Evolutionary conservation across 2,329 filamentous ascomycete species (phyloP).

Genomic region (Metarhizium humberi): DNA sequence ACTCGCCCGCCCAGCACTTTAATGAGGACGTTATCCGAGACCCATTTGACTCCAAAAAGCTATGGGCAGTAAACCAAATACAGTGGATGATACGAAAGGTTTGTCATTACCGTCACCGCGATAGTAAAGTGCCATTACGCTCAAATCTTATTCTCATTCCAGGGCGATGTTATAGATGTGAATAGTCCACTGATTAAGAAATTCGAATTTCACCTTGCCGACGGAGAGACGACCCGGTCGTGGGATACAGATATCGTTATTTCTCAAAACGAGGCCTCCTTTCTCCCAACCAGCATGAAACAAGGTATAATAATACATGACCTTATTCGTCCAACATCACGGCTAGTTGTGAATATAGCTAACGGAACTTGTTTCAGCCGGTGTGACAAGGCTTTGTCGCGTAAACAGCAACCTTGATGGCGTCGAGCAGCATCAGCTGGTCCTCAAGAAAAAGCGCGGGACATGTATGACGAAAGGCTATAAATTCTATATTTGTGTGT

Average conservation of each 20-base stretch:
- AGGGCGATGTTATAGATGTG: slow-evolving; percentile 31
- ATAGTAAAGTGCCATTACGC: background rate
- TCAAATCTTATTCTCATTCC: background rate
- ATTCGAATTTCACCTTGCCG: slow-evolving; percentile 24
- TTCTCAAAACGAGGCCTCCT: slow-evolving; percentile 26
- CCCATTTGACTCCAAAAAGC: slow-evolving; percentile 15
- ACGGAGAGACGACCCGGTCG: slow-evolving; percentile 20
- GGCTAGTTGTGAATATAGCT: background rate
- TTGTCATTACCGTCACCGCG: background rate
- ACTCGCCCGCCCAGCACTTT: slow-evolving; percentile 25
- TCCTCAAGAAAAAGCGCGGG: slow-evolving; percentile 25
- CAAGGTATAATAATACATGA: slow-evolving; percentile 17
- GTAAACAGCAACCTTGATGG: slow-evolving; percentile 31
- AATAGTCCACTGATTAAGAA: slow-evolving; percentile 22
- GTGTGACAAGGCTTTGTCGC: slow-evolving; percentile 27
- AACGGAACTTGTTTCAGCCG: slow-evolving; percentile 16
- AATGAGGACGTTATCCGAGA: slow-evolving; percentile 26
- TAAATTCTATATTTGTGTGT: slow-evolving; percentile 29
- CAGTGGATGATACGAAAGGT: slow-evolving; percentile 33
- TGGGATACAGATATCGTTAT: slow-evolving; percentile 31
- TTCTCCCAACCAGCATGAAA: slow-evolving; percentile 26
- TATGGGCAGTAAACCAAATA: slow-evolving; percentile 31
- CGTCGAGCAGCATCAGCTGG: slow-evolving; percentile 27
- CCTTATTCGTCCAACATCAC: too few species aligned
- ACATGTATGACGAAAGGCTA: slow-evolving; percentile 23